Evolutionary conservation across 2,329 filamentous ascomycete genomes (phyloP).

Genomic region (Pestalotiopsis sp.): DNA sequence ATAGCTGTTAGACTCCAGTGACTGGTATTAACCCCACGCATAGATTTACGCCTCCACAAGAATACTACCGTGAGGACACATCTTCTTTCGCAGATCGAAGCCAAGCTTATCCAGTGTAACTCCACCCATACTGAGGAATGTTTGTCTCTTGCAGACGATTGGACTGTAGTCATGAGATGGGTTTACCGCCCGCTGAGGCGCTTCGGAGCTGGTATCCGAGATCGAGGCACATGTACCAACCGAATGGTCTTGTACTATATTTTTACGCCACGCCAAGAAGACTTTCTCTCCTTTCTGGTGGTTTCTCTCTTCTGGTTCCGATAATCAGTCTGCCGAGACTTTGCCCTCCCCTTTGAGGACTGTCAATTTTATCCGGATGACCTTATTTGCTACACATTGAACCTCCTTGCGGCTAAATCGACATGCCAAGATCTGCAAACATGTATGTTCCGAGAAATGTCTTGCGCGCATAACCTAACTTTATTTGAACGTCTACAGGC

Average conservation of each 20-base stretch:
- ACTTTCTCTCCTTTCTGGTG: background rate
- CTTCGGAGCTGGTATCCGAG: background rate
- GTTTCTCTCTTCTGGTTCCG: background rate
- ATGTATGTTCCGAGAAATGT: slow-evolving; percentile 1
- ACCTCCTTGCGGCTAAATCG: slow-evolving; percentile 31
- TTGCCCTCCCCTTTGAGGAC: background rate
- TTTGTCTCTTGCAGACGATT: background rate
- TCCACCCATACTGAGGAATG: background rate
- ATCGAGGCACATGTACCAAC: background rate
- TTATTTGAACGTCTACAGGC: slow-evolving; percentile 24
- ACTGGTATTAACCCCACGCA: no score
- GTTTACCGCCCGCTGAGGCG: background rate
- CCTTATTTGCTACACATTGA: slow-evolving; percentile 20
- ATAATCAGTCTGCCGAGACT: slow-evolving; percentile 3
- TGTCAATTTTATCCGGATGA: slow-evolving; percentile 23
- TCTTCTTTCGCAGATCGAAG: background rate
- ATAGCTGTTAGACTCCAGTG: background rate
- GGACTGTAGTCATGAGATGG: background rate
- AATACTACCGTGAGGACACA: background rate
- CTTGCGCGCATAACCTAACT: slow-evolving; percentile 12
- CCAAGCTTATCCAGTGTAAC: background rate
- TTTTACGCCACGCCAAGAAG: background rate
- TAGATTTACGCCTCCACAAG: background rate
- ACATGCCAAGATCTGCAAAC: background rate
- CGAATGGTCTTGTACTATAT: background rate